Percentiles rank a stretch among this genome's conserved stretches.
Conservation (phyloP, 2,329 filamentous ascomycete genomes). For the Pseudocercospora pini-densiflorae region DNA sequence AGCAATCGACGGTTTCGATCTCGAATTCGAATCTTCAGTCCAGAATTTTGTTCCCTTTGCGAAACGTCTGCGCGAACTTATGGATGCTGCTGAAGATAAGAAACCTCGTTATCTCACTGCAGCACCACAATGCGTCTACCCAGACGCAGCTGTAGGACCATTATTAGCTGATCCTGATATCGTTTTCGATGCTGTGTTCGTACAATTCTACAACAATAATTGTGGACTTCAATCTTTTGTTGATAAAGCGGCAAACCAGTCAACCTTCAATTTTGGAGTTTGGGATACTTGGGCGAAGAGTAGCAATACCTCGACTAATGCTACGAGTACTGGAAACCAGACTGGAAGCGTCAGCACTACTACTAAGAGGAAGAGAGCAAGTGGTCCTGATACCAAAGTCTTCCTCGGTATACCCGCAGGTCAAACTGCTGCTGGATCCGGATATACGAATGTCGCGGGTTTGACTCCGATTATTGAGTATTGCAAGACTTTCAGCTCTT, state of each 20-base stretch:
- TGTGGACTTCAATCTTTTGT: constrained; percentile 40
- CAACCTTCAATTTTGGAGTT: constrained; percentile 42
- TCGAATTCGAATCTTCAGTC: constrained; percentile 70
- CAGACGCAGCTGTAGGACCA: constrained; percentile 40
- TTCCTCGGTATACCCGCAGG: constrained; percentile 43
- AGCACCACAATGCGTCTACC: constrained; percentile 47
- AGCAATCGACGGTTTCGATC: constrained; percentile 74
- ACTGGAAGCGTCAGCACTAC: too few species aligned
- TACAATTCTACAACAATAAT: constrained; percentile 58
- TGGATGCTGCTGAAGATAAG: constrained; percentile 33
- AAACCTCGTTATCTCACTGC: constrained; percentile 51
- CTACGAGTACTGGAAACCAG: neutral
- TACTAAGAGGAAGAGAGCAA: neutral
- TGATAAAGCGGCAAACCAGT: constrained; percentile 56
- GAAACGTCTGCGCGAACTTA: constrained; percentile 37
- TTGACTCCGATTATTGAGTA: constrained; percentile 38
- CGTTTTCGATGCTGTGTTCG: constrained; percentile 53
- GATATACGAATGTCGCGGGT: constrained; percentile 38
- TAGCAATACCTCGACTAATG: constrained; percentile 32
- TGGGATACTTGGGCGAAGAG: constrained; percentile 4
- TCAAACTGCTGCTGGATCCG: constrained; percentile 41
- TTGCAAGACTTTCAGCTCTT: constrained; percentile 40
- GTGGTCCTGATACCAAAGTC: constrained; percentile 35
- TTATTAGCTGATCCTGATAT: constrained; percentile 66
- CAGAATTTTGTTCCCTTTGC: constrained; percentile 62